Conservation (phyloP, 1,139 yeast species). For the Suhomyces coccinellae region DNA sequence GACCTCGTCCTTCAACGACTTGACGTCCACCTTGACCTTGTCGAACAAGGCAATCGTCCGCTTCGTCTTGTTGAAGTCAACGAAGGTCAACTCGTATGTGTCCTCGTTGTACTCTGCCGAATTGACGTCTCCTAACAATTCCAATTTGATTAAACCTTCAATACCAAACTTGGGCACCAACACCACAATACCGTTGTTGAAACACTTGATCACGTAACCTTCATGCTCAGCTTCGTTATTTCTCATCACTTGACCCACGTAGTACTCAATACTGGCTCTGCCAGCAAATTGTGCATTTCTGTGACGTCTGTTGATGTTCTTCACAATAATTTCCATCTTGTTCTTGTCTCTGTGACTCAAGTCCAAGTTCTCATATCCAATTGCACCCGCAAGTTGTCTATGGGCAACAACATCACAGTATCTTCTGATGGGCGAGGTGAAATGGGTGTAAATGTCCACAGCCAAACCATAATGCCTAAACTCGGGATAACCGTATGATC, state of each 20-base stretch:
- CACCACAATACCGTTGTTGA: conserved; percentile 92
- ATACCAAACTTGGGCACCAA: conserved; percentile 97
- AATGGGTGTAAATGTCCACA: conserved; percentile 95
- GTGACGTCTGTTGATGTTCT: conserved; percentile 89
- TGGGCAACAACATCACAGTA: conserved; percentile 98
- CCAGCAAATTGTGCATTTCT: conserved; percentile 99
- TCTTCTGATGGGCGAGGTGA: conserved; percentile 97
- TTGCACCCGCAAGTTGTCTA: conserved; percentile 95
- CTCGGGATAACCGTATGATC: conserved; percentile 90
- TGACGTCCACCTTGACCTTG: conserved; percentile 78
- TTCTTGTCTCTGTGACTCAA: conserved; percentile 81
- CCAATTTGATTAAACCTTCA: conserved; percentile 86
- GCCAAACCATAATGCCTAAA: conserved; percentile 97
- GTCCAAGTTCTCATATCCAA: conserved; percentile 85
- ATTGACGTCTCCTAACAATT: conserved; percentile 65
- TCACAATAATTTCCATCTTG: conserved; percentile 87
- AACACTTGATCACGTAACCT: conserved; percentile 89
- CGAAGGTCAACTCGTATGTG: conserved; percentile 64
- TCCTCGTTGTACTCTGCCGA: conserved; percentile 77
- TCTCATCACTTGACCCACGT: conserved; percentile 96
- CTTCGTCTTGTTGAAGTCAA: conserved; percentile 39
- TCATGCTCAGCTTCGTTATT: conserved; percentile 72
- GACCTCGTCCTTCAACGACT: conserved; percentile 77
- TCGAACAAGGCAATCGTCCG: conserved; percentile 76
- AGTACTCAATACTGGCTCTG: conserved; percentile 94